Percentiles rank a stretch among this genome's conserved stretches.
Evolutionary conservation across 106 monocot species (phyloP).

Genomic region (Cymbidium sinense): DNA sequence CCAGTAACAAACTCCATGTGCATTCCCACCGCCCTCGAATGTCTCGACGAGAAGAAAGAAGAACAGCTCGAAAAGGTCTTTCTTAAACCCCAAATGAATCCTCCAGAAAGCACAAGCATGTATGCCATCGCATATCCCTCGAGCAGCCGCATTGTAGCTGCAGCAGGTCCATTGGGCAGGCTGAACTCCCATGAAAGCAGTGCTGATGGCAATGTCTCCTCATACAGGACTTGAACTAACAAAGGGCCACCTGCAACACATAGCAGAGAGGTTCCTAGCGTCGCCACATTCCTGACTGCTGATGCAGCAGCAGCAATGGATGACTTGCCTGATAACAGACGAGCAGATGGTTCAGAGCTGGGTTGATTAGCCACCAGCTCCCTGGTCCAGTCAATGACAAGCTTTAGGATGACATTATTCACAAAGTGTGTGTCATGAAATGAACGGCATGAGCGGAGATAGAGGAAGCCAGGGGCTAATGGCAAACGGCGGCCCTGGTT

Average conservation of each 20-base stretch:
- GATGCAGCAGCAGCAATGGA: slow-evolving; percentile 46
- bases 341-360: neutral
- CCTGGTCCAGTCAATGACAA: slow-evolving; percentile 42
- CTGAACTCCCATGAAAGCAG: slow-evolving; percentile 25
- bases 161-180: slow-evolving; percentile 12
- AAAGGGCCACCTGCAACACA: slow-evolving; percentile 54
- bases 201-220: slow-evolving; percentile 68
- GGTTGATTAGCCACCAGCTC: slow-evolving; percentile 31
- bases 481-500: slow-evolving; percentile 24
- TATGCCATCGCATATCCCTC: slow-evolving; percentile 83
- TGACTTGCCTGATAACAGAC: slow-evolving; percentile 24
- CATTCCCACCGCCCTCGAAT: slow-evolving; percentile 24
- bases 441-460: slow-evolving; percentile 56
- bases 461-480: slow-evolving; percentile 63
- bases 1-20: slow-evolving; percentile 69
- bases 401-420: slow-evolving; percentile 38
- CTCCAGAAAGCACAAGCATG: slow-evolving; percentile 49
- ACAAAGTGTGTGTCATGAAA: slow-evolving; percentile 74
- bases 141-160: slow-evolving; percentile 10
- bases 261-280: slow-evolving; percentile 32
- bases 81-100: slow-evolving; percentile 63
- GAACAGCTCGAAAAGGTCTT: slow-evolving; percentile 13
- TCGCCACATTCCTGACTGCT: slow-evolving; percentile 44
- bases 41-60: slow-evolving; percentile 14
- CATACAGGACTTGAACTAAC: slow-evolving; percentile 66